Evolutionary conservation across 2,329 filamentous ascomycete genomes (phyloP).

Genomic region (Xylaria sp.): DNA sequence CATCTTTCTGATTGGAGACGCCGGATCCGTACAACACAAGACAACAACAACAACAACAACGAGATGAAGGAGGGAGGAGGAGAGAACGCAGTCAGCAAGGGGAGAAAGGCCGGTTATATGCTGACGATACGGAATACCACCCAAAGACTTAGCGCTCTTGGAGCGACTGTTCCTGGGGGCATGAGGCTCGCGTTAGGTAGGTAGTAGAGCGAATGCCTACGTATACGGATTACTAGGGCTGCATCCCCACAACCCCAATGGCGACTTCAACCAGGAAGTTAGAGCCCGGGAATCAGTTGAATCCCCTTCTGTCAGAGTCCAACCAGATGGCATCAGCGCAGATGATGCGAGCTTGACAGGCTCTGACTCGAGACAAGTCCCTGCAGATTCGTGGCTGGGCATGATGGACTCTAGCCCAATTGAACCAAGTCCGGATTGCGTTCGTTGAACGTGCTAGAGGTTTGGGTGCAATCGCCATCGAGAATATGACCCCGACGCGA

Average conservation of each 20-base stretch:
- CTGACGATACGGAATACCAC: neutral
- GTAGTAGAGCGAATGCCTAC: neutral
- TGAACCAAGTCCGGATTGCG: neutral
- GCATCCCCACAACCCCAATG: neutral
- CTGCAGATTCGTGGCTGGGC: neutral
- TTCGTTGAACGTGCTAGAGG: neutral
- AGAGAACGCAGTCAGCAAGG: neutral
- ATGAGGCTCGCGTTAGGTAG: neutral
- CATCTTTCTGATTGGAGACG: conserved; percentile 13
- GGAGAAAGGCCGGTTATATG: conserved; percentile 6
- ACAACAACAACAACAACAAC: neutral
- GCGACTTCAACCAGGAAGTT: neutral
- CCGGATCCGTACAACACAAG: neutral
- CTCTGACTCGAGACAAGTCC: neutral
- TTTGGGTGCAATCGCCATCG: conserved; percentile 12
- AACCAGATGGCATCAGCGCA: neutral
- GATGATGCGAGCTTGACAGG: neutral
- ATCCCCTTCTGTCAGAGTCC: neutral
- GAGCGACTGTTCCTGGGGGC: neutral
- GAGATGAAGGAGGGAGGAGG: neutral
- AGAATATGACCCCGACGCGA: conserved; percentile 11
- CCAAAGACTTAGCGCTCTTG: neutral
- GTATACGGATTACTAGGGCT: neutral
- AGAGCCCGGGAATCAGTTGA: neutral
- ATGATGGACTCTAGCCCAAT: neutral